phyloP scores from a whole-genome alignment of 108 stramenopile genomes.

The Schizochytrium sp. region DNA sequence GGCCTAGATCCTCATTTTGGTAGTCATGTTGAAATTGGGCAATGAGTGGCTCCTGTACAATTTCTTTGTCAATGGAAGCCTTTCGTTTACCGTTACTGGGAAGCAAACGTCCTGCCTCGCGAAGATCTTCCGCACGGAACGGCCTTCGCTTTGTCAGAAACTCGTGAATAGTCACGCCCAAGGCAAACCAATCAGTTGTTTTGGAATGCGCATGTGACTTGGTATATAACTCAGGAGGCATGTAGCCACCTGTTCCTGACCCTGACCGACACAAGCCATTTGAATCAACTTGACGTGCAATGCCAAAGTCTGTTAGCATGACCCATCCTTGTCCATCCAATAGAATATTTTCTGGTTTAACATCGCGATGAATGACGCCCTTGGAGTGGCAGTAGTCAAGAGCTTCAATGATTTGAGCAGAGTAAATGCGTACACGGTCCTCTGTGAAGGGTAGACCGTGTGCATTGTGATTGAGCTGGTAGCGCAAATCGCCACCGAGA shows the following conservation, averaged over 20 bases:
- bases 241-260: slow-evolving; percentile 39
- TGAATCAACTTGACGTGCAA: slow-evolving; percentile 66
- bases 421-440: not conserved
- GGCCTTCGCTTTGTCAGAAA: slow-evolving; percentile 46
- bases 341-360: slow-evolving; percentile 72
- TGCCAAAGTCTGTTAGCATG: slow-evolving; percentile 70
- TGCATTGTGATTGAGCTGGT: slow-evolving; percentile 61
- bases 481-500: slow-evolving; percentile 61
- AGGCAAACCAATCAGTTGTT: slow-evolving; percentile 49
- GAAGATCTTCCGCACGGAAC: slow-evolving; percentile 25
- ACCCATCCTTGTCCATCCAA: slow-evolving; percentile 67
- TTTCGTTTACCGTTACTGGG: not conserved
- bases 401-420: slow-evolving; percentile 59
- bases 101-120: not conserved
- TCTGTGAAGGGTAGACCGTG: slow-evolving; percentile 41
- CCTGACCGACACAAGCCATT: slow-evolving; percentile 32
- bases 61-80: not conserved
- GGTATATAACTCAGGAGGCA: slow-evolving; percentile 31
- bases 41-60: not conserved
- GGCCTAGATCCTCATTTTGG: slow-evolving; percentile 8
- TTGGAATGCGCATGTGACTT: not conserved
- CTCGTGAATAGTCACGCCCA: slow-evolving; percentile 45
- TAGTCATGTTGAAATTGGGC: not conserved
- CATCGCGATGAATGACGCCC: slow-evolving; percentile 67
- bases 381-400: slow-evolving; percentile 65